Conservation (phyloP, 305 asterid genomes). For the Fraxinus velutina region DNA sequence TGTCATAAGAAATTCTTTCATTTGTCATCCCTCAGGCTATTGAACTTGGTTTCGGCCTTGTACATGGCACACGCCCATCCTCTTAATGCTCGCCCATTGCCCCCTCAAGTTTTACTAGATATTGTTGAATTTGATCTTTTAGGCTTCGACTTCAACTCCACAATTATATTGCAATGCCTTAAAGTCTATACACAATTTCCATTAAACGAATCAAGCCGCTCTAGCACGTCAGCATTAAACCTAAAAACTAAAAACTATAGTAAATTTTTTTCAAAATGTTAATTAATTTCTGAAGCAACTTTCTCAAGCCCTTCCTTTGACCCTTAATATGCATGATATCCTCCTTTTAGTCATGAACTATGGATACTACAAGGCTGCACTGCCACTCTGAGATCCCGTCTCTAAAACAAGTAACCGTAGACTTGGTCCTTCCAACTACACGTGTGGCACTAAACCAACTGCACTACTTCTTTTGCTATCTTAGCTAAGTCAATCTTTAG, state of each 20-base stretch:
- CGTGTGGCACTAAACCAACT: neutral
- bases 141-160: no score
- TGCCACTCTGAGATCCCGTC: neutral
- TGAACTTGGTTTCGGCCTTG: no score
- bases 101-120: no score
- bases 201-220: neutral
- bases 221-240: neutral
- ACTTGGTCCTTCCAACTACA: neutral
- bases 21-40: no score
- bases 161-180: neutral
- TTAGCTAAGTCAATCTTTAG: neutral
- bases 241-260: neutral
- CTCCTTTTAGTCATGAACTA: neutral
- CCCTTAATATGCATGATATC: no score
- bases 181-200: neutral
- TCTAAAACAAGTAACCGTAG: neutral
- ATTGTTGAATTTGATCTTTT: no score
- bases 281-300: neutral
- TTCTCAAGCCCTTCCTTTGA: neutral
- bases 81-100: no score
- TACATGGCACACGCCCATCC: no score
- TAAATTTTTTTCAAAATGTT: no score
- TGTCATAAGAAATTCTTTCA: no score
- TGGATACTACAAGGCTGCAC: neutral
- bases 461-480: neutral